These are phyloP conservation scores for Scheffersomyces segobiensis DNA, from an alignment of 1,139 yeast genomes.

Conservation along the genomic window DNA sequence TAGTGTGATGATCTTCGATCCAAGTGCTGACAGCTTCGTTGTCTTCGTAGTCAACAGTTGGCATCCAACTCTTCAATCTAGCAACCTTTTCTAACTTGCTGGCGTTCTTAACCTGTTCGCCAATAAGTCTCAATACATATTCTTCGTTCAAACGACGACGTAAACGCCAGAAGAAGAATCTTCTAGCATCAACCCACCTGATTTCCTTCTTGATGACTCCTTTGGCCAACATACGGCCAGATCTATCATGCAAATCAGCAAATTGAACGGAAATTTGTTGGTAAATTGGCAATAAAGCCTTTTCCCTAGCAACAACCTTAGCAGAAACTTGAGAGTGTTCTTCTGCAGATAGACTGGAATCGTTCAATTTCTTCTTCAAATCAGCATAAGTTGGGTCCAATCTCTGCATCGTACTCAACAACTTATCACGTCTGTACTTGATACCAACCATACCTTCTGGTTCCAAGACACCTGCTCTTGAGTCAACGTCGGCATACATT, in stretches of 20 bases:
- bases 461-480: slow-evolving; percentile 98
- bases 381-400: slow-evolving; percentile 75
- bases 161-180: slow-evolving; percentile 98
- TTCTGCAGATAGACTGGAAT: slow-evolving; percentile 55
- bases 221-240: slow-evolving; percentile 96
- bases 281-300: slow-evolving; percentile 78
- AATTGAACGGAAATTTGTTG: slow-evolving; percentile 92
- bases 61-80: slow-evolving; percentile 85
- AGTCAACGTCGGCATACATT: slow-evolving; percentile 95
- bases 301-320: slow-evolving; percentile 76
- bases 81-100: slow-evolving; percentile 81
- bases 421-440: slow-evolving; percentile 91
- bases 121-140: slow-evolving; percentile 75
- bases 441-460: slow-evolving; percentile 99
- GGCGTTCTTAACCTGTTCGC: slow-evolving; percentile 60
- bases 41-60: slow-evolving; percentile 68
- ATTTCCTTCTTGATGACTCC: slow-evolving; percentile 84
- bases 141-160: slow-evolving; percentile 96
- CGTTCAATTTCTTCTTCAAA: slow-evolving; percentile 59
- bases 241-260: slow-evolving; percentile 96
- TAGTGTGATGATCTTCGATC: slow-evolving; percentile 77
- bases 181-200: slow-evolving; percentile 84
- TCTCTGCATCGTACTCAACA: slow-evolving; percentile 86
- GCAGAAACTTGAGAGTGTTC: slow-evolving; percentile 66
- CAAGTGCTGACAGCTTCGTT: slow-evolving; percentile 82